A percentile compares a stretch with the other conserved stretches of the same genome.
phyloP scores from a whole-genome alignment of 495 filamentous ascomycete genomes.

The Neurospora africana region DNA sequence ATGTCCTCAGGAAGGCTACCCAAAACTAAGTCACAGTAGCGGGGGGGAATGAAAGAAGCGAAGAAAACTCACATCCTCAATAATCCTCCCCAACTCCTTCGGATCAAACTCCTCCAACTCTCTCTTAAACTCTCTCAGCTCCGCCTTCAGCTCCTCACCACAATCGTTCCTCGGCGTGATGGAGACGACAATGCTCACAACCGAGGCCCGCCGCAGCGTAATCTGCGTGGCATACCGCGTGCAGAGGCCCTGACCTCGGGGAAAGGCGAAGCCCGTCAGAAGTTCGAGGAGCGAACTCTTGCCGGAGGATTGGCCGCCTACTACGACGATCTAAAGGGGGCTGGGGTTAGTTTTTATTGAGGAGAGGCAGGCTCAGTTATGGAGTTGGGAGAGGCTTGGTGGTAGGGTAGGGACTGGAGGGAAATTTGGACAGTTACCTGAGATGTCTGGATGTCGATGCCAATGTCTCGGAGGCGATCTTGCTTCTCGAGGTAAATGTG shows the following conservation, averaged over 20 bases:
- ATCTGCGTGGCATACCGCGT: conserved; percentile 48
- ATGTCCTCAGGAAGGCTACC: no score
- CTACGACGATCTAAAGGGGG: conserved; percentile 42
- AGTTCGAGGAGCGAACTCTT: conserved; percentile 57
- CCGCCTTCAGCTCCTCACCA: background rate
- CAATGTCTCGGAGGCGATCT: conserved; percentile 13
- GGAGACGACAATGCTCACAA: conserved; percentile 23
- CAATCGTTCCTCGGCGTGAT: conserved; percentile 33
- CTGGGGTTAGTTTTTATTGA: background rate
- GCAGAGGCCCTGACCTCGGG: conserved; percentile 36
- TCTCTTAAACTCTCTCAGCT: conserved; percentile 8
- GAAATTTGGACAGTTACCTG: conserved; percentile 2
- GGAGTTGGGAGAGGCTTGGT: no score
- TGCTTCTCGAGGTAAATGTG: conserved; percentile 9
- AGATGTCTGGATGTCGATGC: conserved; percentile 10
- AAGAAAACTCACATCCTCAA: conserved; percentile 8
- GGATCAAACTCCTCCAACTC: conserved; percentile 12
- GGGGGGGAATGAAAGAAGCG: no score
- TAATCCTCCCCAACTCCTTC: conserved; percentile 17
- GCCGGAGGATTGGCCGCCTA: conserved; percentile 48
- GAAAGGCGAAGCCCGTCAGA: conserved; percentile 49
- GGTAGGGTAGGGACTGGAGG: no score
- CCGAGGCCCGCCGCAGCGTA: conserved; percentile 31
- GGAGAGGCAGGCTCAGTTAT: background rate
- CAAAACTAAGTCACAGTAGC: no score